phyloP scores from a whole-genome alignment of 805 yeast species.

The Cyberlindnera saturnus region DNA sequence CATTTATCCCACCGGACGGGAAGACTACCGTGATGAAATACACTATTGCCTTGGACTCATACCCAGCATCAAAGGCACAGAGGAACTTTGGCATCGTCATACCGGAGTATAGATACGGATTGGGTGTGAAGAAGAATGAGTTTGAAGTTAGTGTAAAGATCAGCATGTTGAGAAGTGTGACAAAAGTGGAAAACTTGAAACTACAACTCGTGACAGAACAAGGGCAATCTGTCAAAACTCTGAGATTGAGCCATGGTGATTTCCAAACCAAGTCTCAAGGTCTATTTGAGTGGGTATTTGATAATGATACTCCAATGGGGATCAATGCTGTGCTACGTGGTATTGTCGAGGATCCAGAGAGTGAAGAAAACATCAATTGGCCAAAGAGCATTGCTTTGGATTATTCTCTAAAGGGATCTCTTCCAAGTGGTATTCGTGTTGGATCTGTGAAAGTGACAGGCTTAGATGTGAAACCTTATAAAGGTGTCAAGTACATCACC shows the following conservation, averaged over 20 bases:
- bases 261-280: slow-evolving; percentile 48
- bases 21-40: slow-evolving; percentile 57
- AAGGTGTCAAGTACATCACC: slow-evolving; percentile 84
- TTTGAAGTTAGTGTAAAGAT: slow-evolving; percentile 30
- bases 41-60: slow-evolving; percentile 42
- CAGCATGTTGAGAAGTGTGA: slow-evolving; percentile 35
- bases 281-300: slow-evolving; percentile 64
- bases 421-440: slow-evolving; percentile 73
- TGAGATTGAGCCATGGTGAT: slow-evolving; percentile 74
- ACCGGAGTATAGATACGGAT: slow-evolving; percentile 24
- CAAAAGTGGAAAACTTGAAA: slow-evolving; percentile 40
- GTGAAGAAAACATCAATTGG: slow-evolving; percentile 10
- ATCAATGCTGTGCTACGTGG: slow-evolving; percentile 66
- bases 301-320: slow-evolving; percentile 53
- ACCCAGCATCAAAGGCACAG: slow-evolving; percentile 11
- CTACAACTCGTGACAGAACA: slow-evolving; percentile 31
- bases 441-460: slow-evolving; percentile 62
- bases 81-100: slow-evolving; percentile 24
- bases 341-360: slow-evolving; percentile 27
- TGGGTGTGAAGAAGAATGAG: slow-evolving; percentile 33
- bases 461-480: slow-evolving; percentile 67
- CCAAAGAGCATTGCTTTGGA: slow-evolving; percentile 44
- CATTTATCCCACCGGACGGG: slow-evolving; percentile 90
- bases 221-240: slow-evolving; percentile 40
- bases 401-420: slow-evolving; percentile 58